Conservation (phyloP, 495 filamentous ascomycete species). For the Penicillium longicatenatum region DNA sequence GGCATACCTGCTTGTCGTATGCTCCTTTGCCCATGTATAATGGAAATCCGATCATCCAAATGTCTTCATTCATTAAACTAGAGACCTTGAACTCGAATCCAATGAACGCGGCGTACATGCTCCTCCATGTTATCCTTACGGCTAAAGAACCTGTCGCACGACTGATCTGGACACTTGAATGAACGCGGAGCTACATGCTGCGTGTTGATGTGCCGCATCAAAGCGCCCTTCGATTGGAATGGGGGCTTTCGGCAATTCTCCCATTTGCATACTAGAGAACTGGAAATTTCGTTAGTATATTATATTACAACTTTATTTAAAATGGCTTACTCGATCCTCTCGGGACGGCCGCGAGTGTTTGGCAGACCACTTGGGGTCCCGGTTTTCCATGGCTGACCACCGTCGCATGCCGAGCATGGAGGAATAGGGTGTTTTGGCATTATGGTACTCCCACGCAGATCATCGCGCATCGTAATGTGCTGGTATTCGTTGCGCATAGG, state of each 20-base stretch:
- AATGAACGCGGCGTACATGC: not conserved
- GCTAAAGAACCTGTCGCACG: not conserved
- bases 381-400: not conserved
- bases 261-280: not conserved
- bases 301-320: too few species aligned
- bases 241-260: not conserved
- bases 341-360: too few species aligned
- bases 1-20: too few species aligned
- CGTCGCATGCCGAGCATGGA: not conserved
- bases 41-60: not conserved
- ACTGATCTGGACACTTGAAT: not conserved
- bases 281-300: not conserved
- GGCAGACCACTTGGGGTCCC: not conserved
- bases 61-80: not conserved
- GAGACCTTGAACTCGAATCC: not conserved
- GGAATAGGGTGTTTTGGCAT: not conserved
- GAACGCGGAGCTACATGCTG: slow-evolving; percentile 7
- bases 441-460: too few species aligned
- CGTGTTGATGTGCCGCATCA: slow-evolving; percentile 11
- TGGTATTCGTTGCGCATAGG: too few species aligned
- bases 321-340: too few species aligned
- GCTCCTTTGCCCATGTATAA: too few species aligned
- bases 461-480: too few species aligned
- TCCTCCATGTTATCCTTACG: not conserved
- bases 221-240: not conserved